Base-by-base conservation (phyloP, 1,284 basidiomycete genomes). In the Puccinia hordei region DNA sequence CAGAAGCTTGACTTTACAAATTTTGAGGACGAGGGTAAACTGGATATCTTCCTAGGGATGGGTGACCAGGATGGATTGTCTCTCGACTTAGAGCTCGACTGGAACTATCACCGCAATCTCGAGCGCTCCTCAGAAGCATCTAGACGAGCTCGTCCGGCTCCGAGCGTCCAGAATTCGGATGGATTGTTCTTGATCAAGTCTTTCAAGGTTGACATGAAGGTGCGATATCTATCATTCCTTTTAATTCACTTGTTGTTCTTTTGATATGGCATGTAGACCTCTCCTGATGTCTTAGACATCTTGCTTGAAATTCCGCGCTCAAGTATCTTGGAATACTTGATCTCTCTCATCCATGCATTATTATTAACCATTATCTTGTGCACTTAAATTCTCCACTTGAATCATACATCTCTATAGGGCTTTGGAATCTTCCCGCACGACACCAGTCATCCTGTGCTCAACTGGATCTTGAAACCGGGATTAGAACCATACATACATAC, bases 381-480 rank as follows among this genome's bases (percentile, higher is more conserved):
- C n/a, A 13, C 41, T 44, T 44, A 59, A 30, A 33, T 59, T 30
- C 9, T 27, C 30, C 30, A 15, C 57, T 59, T 59, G 30, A 59
- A 13, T 59, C 15, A 10, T 59, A 19, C 65, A 12, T 9, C 13
- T 38, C 3, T 27, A 9, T 15, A 78, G 75, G 75, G 75, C 15
- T 78, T 78, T 38, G 63, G 75, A 27, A 35, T 78, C 44, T 78
- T 66, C 35, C 75, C 75, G 38, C 75, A 78, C 51, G 49, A 78
- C 51, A 55, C 63, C 15, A 68, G 33, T 44, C 75, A 78, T 78
- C 75, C 75, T 38, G 27, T 69, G 17, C 33, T 78, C 49, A 78
- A 78, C 68, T 78, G 75, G 75, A 41, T 78, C 65, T 49, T 78
- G 17, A 78, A 78, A 33, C 75, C 63, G 3, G 75, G 75, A 41